These are phyloP conservation scores for Scheffersomyces titani DNA, from an alignment of 1,139 yeast species.

Conservation along the genomic window DNA sequence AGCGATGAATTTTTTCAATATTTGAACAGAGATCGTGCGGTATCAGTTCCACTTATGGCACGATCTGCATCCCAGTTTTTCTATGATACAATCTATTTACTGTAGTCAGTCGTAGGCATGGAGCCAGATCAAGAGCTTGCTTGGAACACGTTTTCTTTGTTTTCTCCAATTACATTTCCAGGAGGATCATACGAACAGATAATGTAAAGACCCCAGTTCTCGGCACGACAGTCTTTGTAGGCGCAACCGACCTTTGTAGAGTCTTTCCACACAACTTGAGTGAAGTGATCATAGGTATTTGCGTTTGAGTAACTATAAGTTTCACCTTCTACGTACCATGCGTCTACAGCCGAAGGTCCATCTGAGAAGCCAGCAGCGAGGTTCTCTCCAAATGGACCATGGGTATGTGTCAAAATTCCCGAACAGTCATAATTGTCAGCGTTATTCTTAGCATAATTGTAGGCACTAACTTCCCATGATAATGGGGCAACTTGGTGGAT, in stretches of 20 bases:
- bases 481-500: conserved; percentile 21
- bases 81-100: background rate
- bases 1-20: background rate
- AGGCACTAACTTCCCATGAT: conserved; percentile 21
- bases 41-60: background rate
- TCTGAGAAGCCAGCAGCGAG: conserved; percentile 24
- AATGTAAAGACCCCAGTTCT: conserved; percentile 21
- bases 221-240: conserved; percentile 42
- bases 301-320: conserved; percentile 21
- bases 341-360: conserved; percentile 22
- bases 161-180: conserved; percentile 22
- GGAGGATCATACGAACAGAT: conserved; percentile 26
- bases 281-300: conserved; percentile 66
- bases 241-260: conserved; percentile 79
- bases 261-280: conserved; percentile 81
- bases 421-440: conserved; percentile 27
- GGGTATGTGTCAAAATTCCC: conserved; percentile 25
- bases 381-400: conserved; percentile 26
- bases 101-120: background rate
- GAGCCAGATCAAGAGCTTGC: background rate
- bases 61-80: background rate
- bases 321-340: conserved; percentile 26
- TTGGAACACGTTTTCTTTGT: conserved; percentile 13
- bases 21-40: background rate
- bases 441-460: conserved; percentile 22